Percentiles rank a stretch among this genome's conserved stretches.
Evolutionary conservation across 2,329 filamentous ascomycete species (phyloP).

Genomic region (Botrytis fragariae): DNA sequence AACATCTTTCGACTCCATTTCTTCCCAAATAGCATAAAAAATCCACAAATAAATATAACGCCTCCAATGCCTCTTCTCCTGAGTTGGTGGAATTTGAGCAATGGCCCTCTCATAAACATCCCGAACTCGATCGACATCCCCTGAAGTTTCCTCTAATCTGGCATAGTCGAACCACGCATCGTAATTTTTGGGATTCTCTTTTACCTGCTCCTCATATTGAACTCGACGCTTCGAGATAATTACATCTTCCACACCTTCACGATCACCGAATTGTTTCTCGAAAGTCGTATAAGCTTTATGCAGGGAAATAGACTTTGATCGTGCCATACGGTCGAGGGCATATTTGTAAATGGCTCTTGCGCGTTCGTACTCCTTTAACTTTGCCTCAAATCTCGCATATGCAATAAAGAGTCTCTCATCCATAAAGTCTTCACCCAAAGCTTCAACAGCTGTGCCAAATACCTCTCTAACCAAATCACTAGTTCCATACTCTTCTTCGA

Average conservation of each 20-base stretch:
- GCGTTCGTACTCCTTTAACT: slow-evolving; percentile 92
- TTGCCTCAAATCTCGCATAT: slow-evolving; percentile 92
- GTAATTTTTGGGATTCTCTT: slow-evolving; percentile 94
- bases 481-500: slow-evolving; percentile 93
- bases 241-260: slow-evolving; percentile 90
- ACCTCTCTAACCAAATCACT: slow-evolving; percentile 90
- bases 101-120: slow-evolving; percentile 96
- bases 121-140: slow-evolving; percentile 77
- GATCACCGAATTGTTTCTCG: slow-evolving; percentile 95
- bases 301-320: slow-evolving; percentile 77
- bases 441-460: slow-evolving; percentile 83
- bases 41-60: slow-evolving; percentile 98
- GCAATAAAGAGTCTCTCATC: slow-evolving; percentile 95
- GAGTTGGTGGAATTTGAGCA: slow-evolving; percentile 88
- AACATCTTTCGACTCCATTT: slow-evolving; percentile 76
- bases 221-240: slow-evolving; percentile 91
- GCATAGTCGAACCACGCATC: slow-evolving; percentile 97
- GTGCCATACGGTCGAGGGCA: slow-evolving; percentile 84
- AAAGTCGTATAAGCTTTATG: slow-evolving; percentile 97
- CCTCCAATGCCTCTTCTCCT: slow-evolving; percentile 96
- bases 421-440: slow-evolving; percentile 89
- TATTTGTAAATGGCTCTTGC: slow-evolving; percentile 96
- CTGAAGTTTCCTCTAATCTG: slow-evolving; percentile 80
- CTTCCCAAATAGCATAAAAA: slow-evolving; percentile 95
- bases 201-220: slow-evolving; percentile 90